Base-by-base conservation (phyloP, 2,329 filamentous ascomycete genomes). In the Fusarium subglutinans region DNA sequence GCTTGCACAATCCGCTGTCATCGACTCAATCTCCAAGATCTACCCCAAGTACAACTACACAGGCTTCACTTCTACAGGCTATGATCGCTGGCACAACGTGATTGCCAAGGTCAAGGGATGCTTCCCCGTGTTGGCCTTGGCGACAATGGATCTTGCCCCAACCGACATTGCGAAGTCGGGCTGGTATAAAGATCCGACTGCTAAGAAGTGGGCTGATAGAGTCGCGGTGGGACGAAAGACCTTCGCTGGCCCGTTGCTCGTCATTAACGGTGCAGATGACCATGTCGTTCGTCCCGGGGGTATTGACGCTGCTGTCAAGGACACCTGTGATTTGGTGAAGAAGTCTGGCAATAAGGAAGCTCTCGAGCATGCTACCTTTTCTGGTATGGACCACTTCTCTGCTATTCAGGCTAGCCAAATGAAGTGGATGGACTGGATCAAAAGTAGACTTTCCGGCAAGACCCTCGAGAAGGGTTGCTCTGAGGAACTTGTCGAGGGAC, bases 21-120 rank as follows among this genome's bases (percentile, higher is more conserved):
- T 72, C 28, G 67, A 71, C 26, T 71, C 67, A 8, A 60, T 72
- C 48, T 63, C 68, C 22, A 67, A 72, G 33, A 43, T 65, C 12
- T 69, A 66, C 12, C 70, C 70, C 8, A 41, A 53, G 7, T 73
- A 72, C 59, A 73, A 73, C 45, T 69, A 72, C 24, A 61, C 47
- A 4, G 69, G 70, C 5, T 24, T 73, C 10, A 66, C 69, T 6
- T 8, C 59, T 10, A 69, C 55, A 5, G 59, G 58, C 14, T 71
- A 68, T 26, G 69, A 73, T 22, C 69, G 69, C 33, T 73, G 69
- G 68, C 63, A 63, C n/a, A 73, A 73, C 17, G 57, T 73, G 2
- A 28, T 71, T 18, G 51, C 69, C 24, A 69, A 56, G 35, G 56
- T 62, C 5, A 35, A 69, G 6, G 69, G 69, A 3, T 73, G 70